Base-by-base conservation (phyloP, 192 early-diverging fungal genomes). In the Rhizophagus prolifer region DNA sequence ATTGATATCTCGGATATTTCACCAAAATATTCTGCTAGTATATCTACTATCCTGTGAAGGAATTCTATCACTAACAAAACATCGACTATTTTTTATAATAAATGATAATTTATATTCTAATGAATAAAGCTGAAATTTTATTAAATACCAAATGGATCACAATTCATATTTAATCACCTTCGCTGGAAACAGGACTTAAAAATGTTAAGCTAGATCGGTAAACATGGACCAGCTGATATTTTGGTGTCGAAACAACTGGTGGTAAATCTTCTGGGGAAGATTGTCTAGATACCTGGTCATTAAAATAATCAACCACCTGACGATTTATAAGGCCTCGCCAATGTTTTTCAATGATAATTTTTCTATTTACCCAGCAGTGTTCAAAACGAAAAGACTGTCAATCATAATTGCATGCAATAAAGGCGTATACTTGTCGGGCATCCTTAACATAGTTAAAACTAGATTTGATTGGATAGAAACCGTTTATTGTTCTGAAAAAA, bases 301-400 rank as follows among this genome's bases (percentile, higher is more conserved):
- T 86, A 82, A 91, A 85, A 73, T 86, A 79, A 80, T 90, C 84
- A 74, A 92, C 84, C 23, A 93, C 79, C 63, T 86, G 85, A 61
- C 90, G 73, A 61, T 91, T 81, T 79, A 91, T 87, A 61, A 84
- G 73, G 69, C 89, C 86, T 64, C 92, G 87, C 92, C 92, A 96
- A 80, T 95, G 95, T 71, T 96, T 96, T 80, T 96, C 92, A 62
- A 96, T 92, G 66, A 96, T 88, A 58, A 94, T 90, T 80, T 90
- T 91, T 28, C 94, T 96, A 79, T 44, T 73, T 89, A 90, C 89
- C 91, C 90, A 30, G 86, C 81, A 1, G 79, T 70, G 67, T 90
- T 90, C n/a, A 93, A 77, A 67, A 94, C 88, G 80, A 94, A 92
- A 59, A 94, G 69, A 72, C 86, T 87, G 78, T 92, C 89, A 26